Evolutionary conservation across 257 asterid species (phyloP).

Genomic region (Ocimum tenuiflorum): DNA sequence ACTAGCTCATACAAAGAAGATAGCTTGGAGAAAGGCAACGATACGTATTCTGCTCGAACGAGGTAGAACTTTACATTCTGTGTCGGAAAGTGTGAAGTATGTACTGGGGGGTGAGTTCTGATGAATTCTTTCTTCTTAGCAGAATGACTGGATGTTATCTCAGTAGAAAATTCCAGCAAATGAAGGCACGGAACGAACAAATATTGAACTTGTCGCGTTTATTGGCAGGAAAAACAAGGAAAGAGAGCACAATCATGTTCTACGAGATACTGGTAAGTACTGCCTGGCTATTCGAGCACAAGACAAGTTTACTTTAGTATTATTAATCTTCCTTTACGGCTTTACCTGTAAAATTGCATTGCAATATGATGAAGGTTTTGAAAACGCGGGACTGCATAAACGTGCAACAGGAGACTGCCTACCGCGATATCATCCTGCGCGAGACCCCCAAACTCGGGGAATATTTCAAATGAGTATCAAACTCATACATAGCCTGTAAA

Average conservation of each 20-base stretch:
- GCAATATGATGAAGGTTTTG: conserved; percentile 43
- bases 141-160: conserved; percentile 49
- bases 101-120: background rate
- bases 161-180: conserved; percentile 30
- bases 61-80: conserved; percentile 35
- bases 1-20: conserved; percentile 30
- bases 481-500: too few relatives aligned
- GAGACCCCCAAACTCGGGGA: conserved; percentile 38
- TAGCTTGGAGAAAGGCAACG: conserved; percentile 35
- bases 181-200: conserved; percentile 31
- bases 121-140: conserved; percentile 13
- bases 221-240: conserved; percentile 48
- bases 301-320: too few relatives aligned
- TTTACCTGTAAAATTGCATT: too few relatives aligned
- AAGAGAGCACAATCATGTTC: conserved; percentile 58
- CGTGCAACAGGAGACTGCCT: conserved; percentile 57
- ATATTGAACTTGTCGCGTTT: conserved; percentile 37
- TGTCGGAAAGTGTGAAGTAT: too few relatives aligned
- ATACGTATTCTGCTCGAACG: conserved; percentile 41
- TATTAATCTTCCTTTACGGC: too few relatives aligned
- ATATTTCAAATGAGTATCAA: background rate
- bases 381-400: conserved; percentile 48
- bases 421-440: conserved; percentile 40
- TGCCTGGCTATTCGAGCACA: too few relatives aligned
- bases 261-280: conserved; percentile 88